Conservation (phyloP, 441 rosid genomes). For the Flueggea neowawraea region DNA sequence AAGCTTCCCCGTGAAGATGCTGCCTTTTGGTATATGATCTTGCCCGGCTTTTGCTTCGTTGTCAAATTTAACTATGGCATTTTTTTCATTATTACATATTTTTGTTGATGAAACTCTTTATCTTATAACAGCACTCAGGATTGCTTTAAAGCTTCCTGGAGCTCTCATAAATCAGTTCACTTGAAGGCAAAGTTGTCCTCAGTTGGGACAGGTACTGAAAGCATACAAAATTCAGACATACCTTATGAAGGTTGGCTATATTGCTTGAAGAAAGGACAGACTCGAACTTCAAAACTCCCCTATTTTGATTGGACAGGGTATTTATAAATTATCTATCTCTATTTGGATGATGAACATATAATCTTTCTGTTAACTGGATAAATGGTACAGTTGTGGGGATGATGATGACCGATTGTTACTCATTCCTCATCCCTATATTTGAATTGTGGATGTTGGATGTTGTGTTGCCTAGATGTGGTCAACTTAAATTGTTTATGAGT, state of each 20-base stretch:
- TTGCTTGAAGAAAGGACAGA: constrained; percentile 70
- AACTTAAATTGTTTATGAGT: no score
- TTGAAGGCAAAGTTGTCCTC: constrained; percentile 62
- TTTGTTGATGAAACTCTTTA: constrained; percentile 10
- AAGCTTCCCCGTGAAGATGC: constrained; percentile 96
- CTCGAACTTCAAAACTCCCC: constrained; percentile 63
- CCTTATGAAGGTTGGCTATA: constrained; percentile 71
- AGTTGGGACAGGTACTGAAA: constrained; percentile 32
- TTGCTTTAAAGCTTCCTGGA: constrained; percentile 94
- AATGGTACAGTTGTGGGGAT: no score
- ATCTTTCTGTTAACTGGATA: background rate
- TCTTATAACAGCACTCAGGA: constrained; percentile 68
- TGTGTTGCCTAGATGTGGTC: no score
- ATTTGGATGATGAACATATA: background rate
- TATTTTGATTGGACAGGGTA: constrained; percentile 97
- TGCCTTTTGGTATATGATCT: constrained; percentile 71
- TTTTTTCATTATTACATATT: background rate
- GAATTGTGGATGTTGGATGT: no score
- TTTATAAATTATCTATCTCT: background rate
- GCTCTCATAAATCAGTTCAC: constrained; percentile 86
- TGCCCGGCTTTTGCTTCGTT: background rate
- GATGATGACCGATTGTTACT: no score
- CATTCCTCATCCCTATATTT: no score
- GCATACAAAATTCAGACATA: constrained; percentile 39
- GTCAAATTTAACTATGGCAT: no score